These are phyloP conservation scores for Esteya vermicola DNA, from an alignment of 2,329 filamentous ascomycete genomes.

Conservation along the genomic window DNA sequence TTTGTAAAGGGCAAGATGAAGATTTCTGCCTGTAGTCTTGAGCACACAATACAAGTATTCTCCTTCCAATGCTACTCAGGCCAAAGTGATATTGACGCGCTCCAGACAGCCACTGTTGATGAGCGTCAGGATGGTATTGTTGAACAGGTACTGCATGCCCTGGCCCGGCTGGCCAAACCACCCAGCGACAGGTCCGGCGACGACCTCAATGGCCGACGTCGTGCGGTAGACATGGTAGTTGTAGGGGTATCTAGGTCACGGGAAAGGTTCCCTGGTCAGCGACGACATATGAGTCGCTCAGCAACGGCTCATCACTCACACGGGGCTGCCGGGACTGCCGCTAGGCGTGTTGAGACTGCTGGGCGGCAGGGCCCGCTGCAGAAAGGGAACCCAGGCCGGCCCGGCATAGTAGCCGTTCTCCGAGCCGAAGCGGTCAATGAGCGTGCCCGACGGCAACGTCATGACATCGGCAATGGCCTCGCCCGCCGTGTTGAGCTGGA, in stretches of 20 bases:
- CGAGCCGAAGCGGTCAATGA: slow-evolving; percentile 32
- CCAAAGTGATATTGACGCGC: slow-evolving; percentile 12
- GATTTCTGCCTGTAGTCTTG: too few species aligned
- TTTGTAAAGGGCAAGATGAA: too few species aligned
- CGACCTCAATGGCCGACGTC: slow-evolving; percentile 21
- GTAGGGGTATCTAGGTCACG: slow-evolving; percentile 21
- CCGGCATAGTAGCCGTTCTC: slow-evolving; percentile 27
- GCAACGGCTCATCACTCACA: slow-evolving; percentile 8
- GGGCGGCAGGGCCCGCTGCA: slow-evolving; percentile 31
- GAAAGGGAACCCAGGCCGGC: slow-evolving; percentile 29
- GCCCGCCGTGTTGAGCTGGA: slow-evolving; percentile 19
- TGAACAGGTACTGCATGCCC: slow-evolving; percentile 20
- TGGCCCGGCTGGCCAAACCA: slow-evolving; percentile 37
- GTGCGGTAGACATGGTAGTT: slow-evolving; percentile 36
- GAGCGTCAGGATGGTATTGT: slow-evolving; percentile 16
- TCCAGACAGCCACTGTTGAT: slow-evolving; percentile 19
- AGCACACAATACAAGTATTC: too few species aligned
- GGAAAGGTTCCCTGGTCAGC: neutral
- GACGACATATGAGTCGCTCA: neutral
- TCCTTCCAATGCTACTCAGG: neutral
- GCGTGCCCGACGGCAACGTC: slow-evolving; percentile 23
- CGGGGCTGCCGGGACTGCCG: slow-evolving; percentile 11
- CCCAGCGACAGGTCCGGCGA: slow-evolving; percentile 28
- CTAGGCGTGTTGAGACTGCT: slow-evolving; percentile 26
- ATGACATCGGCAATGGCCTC: slow-evolving; percentile 25